Evolutionary conservation across 805 yeast species (phyloP).

Genomic region (Cyberlindnera lachancei): DNA sequence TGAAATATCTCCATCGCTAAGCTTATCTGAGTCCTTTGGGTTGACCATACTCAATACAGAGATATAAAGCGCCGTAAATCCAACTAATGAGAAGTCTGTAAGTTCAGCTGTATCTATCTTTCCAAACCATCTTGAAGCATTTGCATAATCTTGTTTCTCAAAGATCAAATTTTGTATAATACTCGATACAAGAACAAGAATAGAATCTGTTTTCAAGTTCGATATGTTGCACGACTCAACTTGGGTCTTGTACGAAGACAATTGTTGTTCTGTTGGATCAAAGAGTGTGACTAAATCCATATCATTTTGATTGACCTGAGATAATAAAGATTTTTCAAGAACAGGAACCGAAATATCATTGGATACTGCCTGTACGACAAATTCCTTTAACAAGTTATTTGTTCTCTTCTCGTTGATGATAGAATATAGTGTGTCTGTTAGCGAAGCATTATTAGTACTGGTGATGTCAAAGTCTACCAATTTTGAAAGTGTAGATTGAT

Average conservation of each 20-base stretch:
- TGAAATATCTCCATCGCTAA: conserved; percentile 14
- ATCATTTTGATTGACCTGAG: conserved; percentile 13
- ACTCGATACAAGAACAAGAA: conserved; percentile 21
- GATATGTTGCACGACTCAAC: conserved; percentile 16
- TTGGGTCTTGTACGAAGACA: conserved; percentile 13
- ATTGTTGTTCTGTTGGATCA: conserved; percentile 22
- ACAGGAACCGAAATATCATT: conserved; percentile 16
- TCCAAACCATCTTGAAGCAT: conserved; percentile 20
- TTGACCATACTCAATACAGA: conserved; percentile 19
- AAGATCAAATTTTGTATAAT: conserved; percentile 22
- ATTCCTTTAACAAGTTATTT: conserved; percentile 16
- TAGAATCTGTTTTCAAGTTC: conserved; percentile 16
- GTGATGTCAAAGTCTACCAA: conserved; percentile 14
- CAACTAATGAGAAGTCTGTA: conserved; percentile 17
- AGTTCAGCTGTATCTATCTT: conserved; percentile 8
- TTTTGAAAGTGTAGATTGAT: conserved; percentile 16
- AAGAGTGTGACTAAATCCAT: conserved; percentile 23
- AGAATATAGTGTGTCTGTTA: conserved; percentile 12
- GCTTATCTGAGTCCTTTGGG: conserved; percentile 6
- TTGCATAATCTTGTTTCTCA: conserved; percentile 16
- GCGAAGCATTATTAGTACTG: background rate
- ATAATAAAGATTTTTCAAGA: conserved; percentile 7
- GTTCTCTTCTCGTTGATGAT: conserved; percentile 18
- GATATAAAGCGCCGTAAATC: conserved; percentile 25
- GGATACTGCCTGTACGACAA: conserved; percentile 18